Evolutionary conservation across 441 rosid species (phyloP).

Genomic region (Metrosideros polymorpha): DNA sequence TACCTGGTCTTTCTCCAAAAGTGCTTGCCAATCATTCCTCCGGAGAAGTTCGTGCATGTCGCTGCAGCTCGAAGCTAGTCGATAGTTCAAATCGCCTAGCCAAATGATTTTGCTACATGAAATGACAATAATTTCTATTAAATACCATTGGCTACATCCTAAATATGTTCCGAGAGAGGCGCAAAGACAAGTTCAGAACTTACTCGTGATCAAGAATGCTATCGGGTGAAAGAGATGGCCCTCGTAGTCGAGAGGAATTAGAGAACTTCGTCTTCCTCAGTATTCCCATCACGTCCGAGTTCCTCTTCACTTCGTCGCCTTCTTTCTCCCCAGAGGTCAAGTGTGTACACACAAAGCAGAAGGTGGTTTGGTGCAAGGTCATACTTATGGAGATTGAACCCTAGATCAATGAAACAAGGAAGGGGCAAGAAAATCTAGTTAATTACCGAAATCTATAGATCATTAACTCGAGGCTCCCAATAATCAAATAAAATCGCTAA

Average conservation of each 20-base stretch:
- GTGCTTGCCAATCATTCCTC: constrained; percentile 68
- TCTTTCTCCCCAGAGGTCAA: constrained; percentile 90
- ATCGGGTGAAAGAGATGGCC: constrained; percentile 24
- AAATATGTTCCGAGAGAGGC: background rate
- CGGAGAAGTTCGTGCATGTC: constrained; percentile 42
- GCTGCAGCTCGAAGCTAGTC: constrained; percentile 36
- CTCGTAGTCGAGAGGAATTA: constrained; percentile 21
- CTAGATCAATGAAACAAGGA: constrained; percentile 18
- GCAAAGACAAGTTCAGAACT: background rate
- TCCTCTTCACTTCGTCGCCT: constrained; percentile 76
- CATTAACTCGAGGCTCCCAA: background rate
- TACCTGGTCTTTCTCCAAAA: constrained; percentile 83
- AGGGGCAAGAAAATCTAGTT: background rate
- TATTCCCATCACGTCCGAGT: constrained; percentile 71
- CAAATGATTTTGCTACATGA: constrained; percentile 65
- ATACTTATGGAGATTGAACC: constrained; percentile 91
- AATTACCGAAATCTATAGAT: background rate
- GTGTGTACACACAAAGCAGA: constrained; percentile 92
- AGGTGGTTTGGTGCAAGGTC: constrained; percentile 53
- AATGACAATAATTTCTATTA: background rate
- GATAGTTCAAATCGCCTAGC: constrained; percentile 96
- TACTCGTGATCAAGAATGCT: constrained; percentile 82
- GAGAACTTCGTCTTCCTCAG: constrained; percentile 71
- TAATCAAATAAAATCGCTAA: background rate
- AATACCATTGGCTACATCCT: background rate